Conservation (phyloP, 495 filamentous ascomycete genomes). For the Platismatia glauca region DNA sequence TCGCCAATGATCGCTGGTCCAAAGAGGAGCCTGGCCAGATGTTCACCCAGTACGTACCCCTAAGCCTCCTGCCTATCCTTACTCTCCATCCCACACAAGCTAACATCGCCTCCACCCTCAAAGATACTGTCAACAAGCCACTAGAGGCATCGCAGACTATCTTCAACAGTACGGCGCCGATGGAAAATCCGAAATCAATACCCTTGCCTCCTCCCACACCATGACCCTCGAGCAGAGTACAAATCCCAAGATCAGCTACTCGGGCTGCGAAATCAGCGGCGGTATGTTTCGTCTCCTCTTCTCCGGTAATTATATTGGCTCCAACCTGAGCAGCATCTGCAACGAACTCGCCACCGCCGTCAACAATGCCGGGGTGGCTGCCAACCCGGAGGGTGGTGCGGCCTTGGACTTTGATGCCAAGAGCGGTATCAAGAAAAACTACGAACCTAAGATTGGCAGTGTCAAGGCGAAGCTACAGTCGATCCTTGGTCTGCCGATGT, state of each 20-base stretch:
- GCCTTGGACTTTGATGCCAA: constrained; percentile 38
- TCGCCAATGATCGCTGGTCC: constrained; percentile 40
- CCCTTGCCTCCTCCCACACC: constrained; percentile 34
- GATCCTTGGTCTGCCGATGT: constrained; percentile 33
- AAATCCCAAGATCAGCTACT: constrained; percentile 32
- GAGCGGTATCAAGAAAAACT: constrained; percentile 36
- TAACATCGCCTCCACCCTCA: neutral
- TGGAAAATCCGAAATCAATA: constrained; percentile 40
- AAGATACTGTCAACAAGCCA: constrained; percentile 39
- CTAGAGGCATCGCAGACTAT: constrained; percentile 35
- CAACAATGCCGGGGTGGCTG: constrained; percentile 32
- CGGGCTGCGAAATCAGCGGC: constrained; percentile 37
- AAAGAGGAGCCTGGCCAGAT: constrained; percentile 38
- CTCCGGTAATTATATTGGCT: constrained; percentile 33
- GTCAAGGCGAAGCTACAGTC: constrained; percentile 31
- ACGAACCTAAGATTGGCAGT: constrained; percentile 32
- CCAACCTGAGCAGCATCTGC: constrained; percentile 35
- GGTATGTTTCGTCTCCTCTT: constrained; percentile 43
- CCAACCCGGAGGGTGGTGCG: constrained; percentile 18
- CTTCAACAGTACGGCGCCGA: constrained; percentile 27
- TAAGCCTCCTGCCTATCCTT: neutral
- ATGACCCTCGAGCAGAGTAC: constrained; percentile 36
- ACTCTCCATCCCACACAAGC: neutral
- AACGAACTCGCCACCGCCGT: constrained; percentile 34
- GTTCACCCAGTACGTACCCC: constrained; percentile 33